phyloP scores from a whole-genome alignment of 305 asterid genomes.

The Solanum chacoense region DNA sequence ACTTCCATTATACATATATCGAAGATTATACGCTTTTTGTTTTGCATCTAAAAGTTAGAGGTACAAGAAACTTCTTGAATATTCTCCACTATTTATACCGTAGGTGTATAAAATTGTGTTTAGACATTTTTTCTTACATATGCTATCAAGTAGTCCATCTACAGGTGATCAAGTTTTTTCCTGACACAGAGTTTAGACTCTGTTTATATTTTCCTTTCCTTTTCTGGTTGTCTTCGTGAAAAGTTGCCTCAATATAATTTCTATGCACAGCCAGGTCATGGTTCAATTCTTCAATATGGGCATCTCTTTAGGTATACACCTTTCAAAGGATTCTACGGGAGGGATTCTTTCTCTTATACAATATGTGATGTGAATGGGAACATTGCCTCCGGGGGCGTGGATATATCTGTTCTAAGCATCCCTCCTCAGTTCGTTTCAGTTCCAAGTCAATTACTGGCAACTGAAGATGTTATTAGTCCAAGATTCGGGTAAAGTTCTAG shows the following conservation, averaged over 20 bases:
- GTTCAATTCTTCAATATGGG: constrained; percentile 58
- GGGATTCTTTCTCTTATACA: constrained; percentile 55
- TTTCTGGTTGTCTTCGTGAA: background rate
- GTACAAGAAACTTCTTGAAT: background rate
- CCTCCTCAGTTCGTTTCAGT: constrained; percentile 37
- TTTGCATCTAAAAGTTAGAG: background rate
- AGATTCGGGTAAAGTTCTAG: constrained; percentile 47
- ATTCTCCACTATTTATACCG: background rate
- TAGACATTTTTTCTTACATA: background rate
- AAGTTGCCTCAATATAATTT: background rate
- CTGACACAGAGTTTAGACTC: background rate
- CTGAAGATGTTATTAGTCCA: constrained; percentile 67
- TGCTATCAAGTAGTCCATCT: background rate
- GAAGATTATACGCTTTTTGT: background rate
- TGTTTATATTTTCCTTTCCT: background rate
- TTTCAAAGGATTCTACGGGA: constrained; percentile 58
- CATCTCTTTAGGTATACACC: constrained; percentile 70
- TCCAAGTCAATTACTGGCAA: constrained; percentile 58
- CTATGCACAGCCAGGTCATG: constrained; percentile 57
- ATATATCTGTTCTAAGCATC: constrained; percentile 46
- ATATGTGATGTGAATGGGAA: constrained; percentile 58
- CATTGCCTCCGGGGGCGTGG: constrained; percentile 56
- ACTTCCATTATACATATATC: background rate
- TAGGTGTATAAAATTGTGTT: background rate
- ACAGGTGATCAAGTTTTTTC: background rate